Evolutionary conservation across 176 grass and related monocot species (phyloP), one percentile per base, ranked within the genome.

Genomic region (Juncus effusus): DNA sequence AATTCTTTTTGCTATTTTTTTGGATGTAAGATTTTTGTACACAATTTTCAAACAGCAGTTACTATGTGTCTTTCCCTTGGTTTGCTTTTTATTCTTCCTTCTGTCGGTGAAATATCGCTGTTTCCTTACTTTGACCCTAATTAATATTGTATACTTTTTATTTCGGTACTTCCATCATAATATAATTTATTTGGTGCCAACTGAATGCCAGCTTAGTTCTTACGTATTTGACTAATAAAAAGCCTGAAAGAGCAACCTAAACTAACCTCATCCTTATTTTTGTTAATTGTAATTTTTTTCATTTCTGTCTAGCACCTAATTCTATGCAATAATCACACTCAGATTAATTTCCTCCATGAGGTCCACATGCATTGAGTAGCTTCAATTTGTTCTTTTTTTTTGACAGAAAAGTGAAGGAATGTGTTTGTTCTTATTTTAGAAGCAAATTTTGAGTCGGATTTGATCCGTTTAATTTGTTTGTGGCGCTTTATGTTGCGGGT

Each of bases 181-280:
- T 67, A 16, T 19, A 77, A 51, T 12, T 47, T 67, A 67, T 42
- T 67, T 60, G 64, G 12, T 69, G 75, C 75, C 75, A 77, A 77
- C 55, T 69, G 67, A 10, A 59, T 39, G 75, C 50, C 75, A 77
- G 75, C 55, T 47, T 67, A 47, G 44, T 47, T 28, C 44, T 13
- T 59, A 72, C 69, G 16, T 41, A 28, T 47, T 70, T 72, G 69
- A 72, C 54, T 72, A 60, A 42, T 28, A 28, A 28, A 28, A 56
- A 4, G 6, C 40, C 14, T 59, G 69, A 72, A 60, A 72, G 53
- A 72, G 52, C 2, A 59, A 9, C 54, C 40, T 72, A 13, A 72
- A 72, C 69, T 72, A 72, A 72, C 39, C 53, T 39, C 52, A 47
- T 47, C 6, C 44, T 47, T 47, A 47, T 47, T 47, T 47, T 47